Base-by-base conservation (phyloP, 306 rosid genomes). In the Prunus mira region DNA sequence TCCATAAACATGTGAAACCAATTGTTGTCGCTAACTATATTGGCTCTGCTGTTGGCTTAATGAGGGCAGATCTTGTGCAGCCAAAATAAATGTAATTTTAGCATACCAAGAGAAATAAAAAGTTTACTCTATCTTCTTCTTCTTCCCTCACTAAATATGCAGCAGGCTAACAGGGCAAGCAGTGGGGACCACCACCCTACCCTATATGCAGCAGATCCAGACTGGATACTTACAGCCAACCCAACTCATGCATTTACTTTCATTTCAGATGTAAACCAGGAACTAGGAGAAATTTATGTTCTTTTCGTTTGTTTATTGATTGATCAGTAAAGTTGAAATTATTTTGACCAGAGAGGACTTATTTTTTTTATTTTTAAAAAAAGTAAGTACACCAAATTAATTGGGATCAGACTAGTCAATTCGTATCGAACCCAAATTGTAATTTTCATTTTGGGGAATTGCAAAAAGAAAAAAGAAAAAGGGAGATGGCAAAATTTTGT, bases 51-150 rank as follows among this genome's bases (percentile, higher is more conserved):
- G 60, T 15, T 49, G 73, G 41, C n/a, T 50, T 32, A 46, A 28
- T 50, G 24, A 62, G 41, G 46, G 49, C 41, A 14, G 30, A 25
- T 68, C n/a, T 50, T 66, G 71, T 69, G 76, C 64, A 19, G 63
- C 67, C 20, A 52, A 72, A 38, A 68, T 77, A 67, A 82, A 62
- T 78, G 75, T 61, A 51, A 57, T 69, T 72, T 78, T 65, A 82
- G 85, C 79, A 73, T 38, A 62, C 69, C 85, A 50, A 73, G 79
- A 67, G 79, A 45, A 72, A 81, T 19, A 18, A 24, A 81, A 51
- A 43, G 19, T 22, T 47, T 54, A 4, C 30, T 76, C 69, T 51
- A 8, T 68, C 72, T 76, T 76, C 79, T 32, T 60, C 58, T 55
- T 52, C 56, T 34, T 60, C 68, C 56, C 45, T 58, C 83, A 65